Percentiles rank a stretch among this genome's conserved stretches.
Evolutionary conservation across 768 basidiomycete genomes (phyloP).

Genomic region (Serendipita indica): DNA sequence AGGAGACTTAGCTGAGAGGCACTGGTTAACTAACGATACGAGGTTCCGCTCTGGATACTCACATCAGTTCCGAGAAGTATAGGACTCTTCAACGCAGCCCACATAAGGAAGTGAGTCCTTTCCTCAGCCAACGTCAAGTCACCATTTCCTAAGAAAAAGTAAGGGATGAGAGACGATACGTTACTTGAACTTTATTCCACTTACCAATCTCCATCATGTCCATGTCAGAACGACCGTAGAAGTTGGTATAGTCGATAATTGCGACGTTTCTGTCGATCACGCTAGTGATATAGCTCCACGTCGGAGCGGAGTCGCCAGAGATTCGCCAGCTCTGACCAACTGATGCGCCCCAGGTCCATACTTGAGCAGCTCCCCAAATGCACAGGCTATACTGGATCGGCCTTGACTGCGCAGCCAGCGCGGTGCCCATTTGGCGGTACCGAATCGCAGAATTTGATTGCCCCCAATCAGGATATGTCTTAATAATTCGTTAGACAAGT

Average conservation of each 20-base stretch:
- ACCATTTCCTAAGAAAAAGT: constrained; percentile 30
- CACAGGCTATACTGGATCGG: constrained; percentile 39
- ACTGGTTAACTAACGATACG: neutral
- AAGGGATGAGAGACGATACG: neutral
- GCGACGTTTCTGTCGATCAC: constrained; percentile 32
- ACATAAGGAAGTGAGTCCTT: constrained; percentile 43
- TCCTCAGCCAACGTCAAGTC: constrained; percentile 34
- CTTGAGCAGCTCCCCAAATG: constrained; percentile 40
- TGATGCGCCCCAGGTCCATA: constrained; percentile 44
- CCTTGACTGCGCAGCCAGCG: constrained; percentile 29
- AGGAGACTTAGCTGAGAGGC: constrained; percentile 28
- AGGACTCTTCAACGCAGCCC: constrained; percentile 43
- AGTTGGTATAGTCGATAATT: constrained; percentile 30
- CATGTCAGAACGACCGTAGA: constrained; percentile 42
- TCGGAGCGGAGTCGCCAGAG: constrained; percentile 33
- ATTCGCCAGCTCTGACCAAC: constrained; percentile 44
- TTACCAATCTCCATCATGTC: constrained; percentile 28
- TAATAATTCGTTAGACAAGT: neutral
- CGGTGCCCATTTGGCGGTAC: constrained; percentile 40
- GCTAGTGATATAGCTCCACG: constrained; percentile 36
- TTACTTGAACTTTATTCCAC: constrained; percentile 24
- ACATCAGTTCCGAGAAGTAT: constrained; percentile 33
- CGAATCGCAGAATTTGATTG: constrained; percentile 45
- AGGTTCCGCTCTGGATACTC: constrained; percentile 6
- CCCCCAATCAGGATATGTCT: constrained; percentile 18